Conservation (phyloP, 2,329 filamentous ascomycete genomes). For the Cladosporium sp. region DNA sequence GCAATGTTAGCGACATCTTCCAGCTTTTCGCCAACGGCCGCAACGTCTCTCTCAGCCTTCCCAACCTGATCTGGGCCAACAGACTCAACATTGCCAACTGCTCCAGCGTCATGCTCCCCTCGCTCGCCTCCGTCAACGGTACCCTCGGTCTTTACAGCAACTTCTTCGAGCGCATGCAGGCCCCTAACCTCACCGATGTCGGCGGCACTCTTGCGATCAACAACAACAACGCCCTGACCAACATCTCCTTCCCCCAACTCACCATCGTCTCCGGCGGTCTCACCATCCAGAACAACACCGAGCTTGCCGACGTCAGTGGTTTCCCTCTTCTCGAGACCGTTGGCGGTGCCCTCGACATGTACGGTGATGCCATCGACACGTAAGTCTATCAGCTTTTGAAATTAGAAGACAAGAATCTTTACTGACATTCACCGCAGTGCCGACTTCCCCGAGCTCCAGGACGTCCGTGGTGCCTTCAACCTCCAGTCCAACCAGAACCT, state of each 20-base stretch:
- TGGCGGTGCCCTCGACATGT: constrained; percentile 76
- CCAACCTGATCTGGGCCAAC: constrained; percentile 71
- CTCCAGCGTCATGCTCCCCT: constrained; percentile 67
- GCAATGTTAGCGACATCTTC: constrained; percentile 67
- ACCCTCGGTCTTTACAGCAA: constrained; percentile 83
- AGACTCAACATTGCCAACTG: constrained; percentile 83
- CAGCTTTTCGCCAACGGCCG: constrained; percentile 77
- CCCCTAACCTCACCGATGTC: constrained; percentile 68
- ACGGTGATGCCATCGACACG: constrained; percentile 72
- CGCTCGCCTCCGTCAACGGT: constrained; percentile 67
- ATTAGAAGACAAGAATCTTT: not conserved
- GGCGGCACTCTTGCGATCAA: constrained; percentile 55
- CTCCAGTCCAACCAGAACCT: constrained; percentile 44
- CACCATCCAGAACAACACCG: constrained; percentile 86
- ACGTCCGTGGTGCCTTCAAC: constrained; percentile 49
- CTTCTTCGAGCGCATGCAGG: constrained; percentile 58
- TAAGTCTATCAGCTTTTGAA: constrained; percentile 52
- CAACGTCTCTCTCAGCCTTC: constrained; percentile 67
- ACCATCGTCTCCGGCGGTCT: constrained; percentile 71
- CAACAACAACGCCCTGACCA: constrained; percentile 56
- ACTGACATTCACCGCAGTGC: constrained; percentile 54
- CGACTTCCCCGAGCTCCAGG: constrained; percentile 54
- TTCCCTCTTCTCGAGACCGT: constrained; percentile 68
- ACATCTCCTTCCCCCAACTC: constrained; percentile 71
- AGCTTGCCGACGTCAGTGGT: constrained; percentile 59